Percentiles rank a stretch among this genome's conserved stretches.
phyloP scores from a whole-genome alignment of 2,329 filamentous ascomycete species.

The Alternaria dauci region DNA sequence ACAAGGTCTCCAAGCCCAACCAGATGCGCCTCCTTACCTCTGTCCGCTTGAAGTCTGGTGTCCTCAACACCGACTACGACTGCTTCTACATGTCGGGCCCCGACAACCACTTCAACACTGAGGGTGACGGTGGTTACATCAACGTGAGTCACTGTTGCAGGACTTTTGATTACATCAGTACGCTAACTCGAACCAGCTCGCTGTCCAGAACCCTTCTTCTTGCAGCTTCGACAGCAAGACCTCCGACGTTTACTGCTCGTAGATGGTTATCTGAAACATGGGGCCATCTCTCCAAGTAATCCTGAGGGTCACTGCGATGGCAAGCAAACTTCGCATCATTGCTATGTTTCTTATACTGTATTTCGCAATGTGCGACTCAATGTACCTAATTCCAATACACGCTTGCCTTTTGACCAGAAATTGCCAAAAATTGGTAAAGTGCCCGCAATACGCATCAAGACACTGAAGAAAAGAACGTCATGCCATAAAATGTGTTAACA shows the following conservation, averaged over 20 bases:
- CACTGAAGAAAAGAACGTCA: too few species aligned
- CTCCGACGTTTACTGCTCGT: slow-evolving; percentile 1
- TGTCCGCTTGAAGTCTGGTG: not conserved
- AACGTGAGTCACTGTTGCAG: not conserved
- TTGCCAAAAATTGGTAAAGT: not conserved
- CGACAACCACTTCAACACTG: not conserved
- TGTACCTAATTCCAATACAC: not conserved
- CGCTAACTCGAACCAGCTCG: not conserved
- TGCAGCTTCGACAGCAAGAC: not conserved
- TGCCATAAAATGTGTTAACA: too few species aligned
- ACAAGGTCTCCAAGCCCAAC: slow-evolving; percentile 1
- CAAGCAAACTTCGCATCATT: not conserved
- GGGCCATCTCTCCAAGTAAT: not conserved
- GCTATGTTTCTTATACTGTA: not conserved
- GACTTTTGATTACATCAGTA: not conserved
- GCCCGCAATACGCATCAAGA: too few species aligned
- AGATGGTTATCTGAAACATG: not conserved
- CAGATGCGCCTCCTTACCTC: slow-evolving; percentile 2
- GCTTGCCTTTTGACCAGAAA: not conserved
- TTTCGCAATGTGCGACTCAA: not conserved
- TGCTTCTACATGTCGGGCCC: slow-evolving; percentile 3
- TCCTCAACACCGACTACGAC: slow-evolving; percentile 3
- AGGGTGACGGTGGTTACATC: slow-evolving; percentile 4
- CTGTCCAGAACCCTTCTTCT: not conserved
- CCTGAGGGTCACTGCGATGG: not conserved